Percentiles rank a stretch among this genome's conserved stretches.
These are phyloP conservation scores for Bruguiera hainesii DNA, from an alignment of 441 rosid species.

Conservation along the genomic window DNA sequence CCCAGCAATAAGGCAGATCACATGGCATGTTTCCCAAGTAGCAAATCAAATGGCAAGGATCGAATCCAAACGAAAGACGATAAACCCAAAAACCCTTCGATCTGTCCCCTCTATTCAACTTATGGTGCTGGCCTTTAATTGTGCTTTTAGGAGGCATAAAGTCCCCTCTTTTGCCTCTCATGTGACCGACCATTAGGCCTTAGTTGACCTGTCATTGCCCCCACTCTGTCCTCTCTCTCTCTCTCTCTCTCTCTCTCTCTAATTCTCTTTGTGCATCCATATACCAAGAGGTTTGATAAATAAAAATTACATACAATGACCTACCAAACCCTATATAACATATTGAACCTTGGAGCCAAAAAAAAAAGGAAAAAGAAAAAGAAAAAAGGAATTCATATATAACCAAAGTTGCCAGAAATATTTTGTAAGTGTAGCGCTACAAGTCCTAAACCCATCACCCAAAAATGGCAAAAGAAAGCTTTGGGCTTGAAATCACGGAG, in stretches of 20 bases:
- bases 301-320: conserved; percentile 4
- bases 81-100: conserved; percentile 32
- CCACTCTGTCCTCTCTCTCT: conserved; percentile 29
- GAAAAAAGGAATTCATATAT: not conserved
- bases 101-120: conserved; percentile 50
- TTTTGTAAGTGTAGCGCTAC: not conserved
- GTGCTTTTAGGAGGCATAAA: conserved; percentile 28
- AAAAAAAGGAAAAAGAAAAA: too few relatives aligned
- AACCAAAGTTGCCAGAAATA: not conserved
- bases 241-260: conserved; percentile 11
- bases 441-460: not conserved
- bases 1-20: conserved; percentile 41
- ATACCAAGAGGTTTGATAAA: not conserved
- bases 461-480: conserved; percentile 48
- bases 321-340: conserved; percentile 18
- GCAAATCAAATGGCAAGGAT: conserved; percentile 43
- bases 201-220: conserved; percentile 47
- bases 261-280: not conserved
- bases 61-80: conserved; percentile 30
- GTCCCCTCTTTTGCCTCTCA: conserved; percentile 63
- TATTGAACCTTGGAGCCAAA: not conserved
- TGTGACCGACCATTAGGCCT: conserved; percentile 68
- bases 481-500: conserved; percentile 81
- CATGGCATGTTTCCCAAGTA: conserved; percentile 47
- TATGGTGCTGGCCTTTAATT: conserved; percentile 36